phyloP scores from a whole-genome alignment of 2,329 filamentous ascomycete genomes.

The Nigrospora sphaerica region DNA sequence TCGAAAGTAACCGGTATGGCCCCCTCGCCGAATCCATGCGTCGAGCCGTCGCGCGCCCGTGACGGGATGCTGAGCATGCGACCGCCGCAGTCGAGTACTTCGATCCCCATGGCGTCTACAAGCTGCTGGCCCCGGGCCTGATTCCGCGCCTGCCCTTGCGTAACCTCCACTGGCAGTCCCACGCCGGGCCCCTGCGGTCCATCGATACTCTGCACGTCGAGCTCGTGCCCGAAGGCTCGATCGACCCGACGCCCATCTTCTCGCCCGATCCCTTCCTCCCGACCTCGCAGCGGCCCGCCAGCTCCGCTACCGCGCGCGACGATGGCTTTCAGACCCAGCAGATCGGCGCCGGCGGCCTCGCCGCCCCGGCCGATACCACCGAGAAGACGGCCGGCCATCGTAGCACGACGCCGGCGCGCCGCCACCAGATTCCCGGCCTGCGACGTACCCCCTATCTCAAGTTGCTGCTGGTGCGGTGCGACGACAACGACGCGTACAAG shows the following conservation, averaged over 20 bases:
- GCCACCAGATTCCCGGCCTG: conserved; percentile 92
- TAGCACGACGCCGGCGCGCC: conserved; percentile 44
- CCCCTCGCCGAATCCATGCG: background rate
- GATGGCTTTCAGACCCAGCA: conserved; percentile 57
- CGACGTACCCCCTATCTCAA: conserved; percentile 92
- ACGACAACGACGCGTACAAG: conserved; percentile 95
- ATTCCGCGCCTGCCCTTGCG: conserved; percentile 74
- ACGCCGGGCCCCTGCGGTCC: conserved; percentile 81
- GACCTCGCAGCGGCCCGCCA: conserved; percentile 20
- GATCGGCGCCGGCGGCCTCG: conserved; percentile 13
- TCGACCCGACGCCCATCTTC: conserved; percentile 33
- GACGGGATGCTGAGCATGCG: conserved; percentile 1
- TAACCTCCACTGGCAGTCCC: conserved; percentile 96
- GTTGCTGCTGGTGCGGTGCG: conserved; percentile 80
- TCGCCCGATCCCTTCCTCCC: conserved; percentile 27
- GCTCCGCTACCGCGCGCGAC: conserved; percentile 29
- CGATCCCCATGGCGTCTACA: conserved; percentile 85
- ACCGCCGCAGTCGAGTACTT: conserved; percentile 87
- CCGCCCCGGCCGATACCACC: conserved; percentile 31
- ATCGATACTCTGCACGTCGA: conserved; percentile 91
- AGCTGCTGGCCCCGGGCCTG: conserved; percentile 71
- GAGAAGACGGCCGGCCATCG: conserved; percentile 22
- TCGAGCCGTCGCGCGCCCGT: background rate
- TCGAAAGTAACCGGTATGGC: conserved; percentile 68
- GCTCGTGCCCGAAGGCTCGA: conserved; percentile 56